phyloP scores from a whole-genome alignment of 2,329 filamentous ascomycete species.

The Colletotrichum cuscutae region DNA sequence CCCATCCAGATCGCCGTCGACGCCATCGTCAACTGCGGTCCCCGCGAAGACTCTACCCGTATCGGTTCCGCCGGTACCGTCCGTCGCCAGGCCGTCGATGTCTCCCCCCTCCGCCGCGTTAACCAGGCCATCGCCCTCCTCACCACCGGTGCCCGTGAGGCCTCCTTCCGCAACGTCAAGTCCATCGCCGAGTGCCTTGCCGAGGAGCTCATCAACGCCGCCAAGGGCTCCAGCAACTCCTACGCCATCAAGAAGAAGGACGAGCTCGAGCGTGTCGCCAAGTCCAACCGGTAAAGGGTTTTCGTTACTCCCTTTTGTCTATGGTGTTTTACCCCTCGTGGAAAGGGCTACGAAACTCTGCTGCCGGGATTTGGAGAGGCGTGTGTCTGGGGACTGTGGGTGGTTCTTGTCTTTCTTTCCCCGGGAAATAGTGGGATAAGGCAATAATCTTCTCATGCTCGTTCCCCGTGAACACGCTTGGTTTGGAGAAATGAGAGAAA shows the following conservation, averaged over 20 bases:
- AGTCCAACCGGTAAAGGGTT: slow-evolving; percentile 97
- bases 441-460: background rate
- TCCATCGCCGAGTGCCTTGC: slow-evolving; percentile 99
- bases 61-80: slow-evolving; percentile 99
- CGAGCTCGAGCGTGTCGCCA: slow-evolving; percentile 99
- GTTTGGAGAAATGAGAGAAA: slow-evolving; percentile 11
- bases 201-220: slow-evolving; percentile 99
- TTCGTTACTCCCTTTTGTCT: slow-evolving; percentile 46
- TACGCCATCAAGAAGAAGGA: slow-evolving; percentile 99
- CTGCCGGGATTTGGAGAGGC: background rate
- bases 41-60: slow-evolving; percentile 99
- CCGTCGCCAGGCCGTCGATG: slow-evolving; percentile 99
- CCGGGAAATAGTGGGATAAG: slow-evolving; percentile 44
- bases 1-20: slow-evolving; percentile 99
- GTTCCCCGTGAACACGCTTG: slow-evolving; percentile 7
- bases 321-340: slow-evolving; percentile 16
- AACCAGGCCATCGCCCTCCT: slow-evolving; percentile 99
- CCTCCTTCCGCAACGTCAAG: slow-evolving; percentile 99
- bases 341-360: slow-evolving; percentile 32
- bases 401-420: slow-evolving; percentile 3
- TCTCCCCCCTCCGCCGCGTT: slow-evolving; percentile 98
- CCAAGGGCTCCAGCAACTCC: slow-evolving; percentile 99
- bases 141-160: slow-evolving; percentile 98
- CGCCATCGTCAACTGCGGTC: slow-evolving; percentile 99
- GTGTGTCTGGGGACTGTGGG: slow-evolving; percentile 22